Conservation (phyloP, 495 filamentous ascomycete genomes). For the Aspergillus egyptiacus region DNA sequence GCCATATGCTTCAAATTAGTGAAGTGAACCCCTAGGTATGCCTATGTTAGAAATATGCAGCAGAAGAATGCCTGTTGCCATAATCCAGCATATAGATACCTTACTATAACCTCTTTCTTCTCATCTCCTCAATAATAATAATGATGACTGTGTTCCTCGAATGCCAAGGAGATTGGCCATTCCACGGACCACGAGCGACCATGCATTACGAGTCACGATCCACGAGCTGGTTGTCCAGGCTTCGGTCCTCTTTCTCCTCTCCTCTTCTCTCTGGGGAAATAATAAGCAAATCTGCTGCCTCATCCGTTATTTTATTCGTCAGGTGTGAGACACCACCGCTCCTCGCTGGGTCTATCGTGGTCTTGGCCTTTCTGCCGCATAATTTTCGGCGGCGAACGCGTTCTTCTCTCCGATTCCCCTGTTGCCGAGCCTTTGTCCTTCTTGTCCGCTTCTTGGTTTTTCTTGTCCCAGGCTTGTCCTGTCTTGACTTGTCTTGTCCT, state of each 20-base stretch:
- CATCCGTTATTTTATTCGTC: slow-evolving; percentile 6
- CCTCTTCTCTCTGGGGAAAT: slow-evolving; percentile 12
- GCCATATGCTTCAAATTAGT: no score
- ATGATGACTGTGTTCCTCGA: no score
- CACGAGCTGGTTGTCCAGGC: no score
- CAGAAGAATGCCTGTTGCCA: no score
- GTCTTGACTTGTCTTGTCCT: slow-evolving; percentile 11
- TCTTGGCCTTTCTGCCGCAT: slow-evolving; percentile 17
- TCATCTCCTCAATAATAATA: no score
- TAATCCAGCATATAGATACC: no score
- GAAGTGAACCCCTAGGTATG: no score
- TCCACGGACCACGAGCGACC: slow-evolving; percentile 1
- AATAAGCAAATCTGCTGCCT: slow-evolving; percentile 4
- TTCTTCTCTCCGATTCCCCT: slow-evolving; percentile 6
- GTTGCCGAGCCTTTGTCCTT: slow-evolving; percentile 13
- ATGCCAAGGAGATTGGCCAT: neutral
- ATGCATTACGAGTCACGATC: neutral
- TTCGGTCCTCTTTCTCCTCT: neutral
- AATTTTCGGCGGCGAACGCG: slow-evolving; percentile 8
- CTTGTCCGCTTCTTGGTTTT: slow-evolving; percentile 14
- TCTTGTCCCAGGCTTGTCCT: slow-evolving; percentile 12
- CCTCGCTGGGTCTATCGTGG: slow-evolving; percentile 9
- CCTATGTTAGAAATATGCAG: no score
- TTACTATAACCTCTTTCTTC: no score
- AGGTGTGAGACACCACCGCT: slow-evolving; percentile 3